Conservation (phyloP, 2,329 filamentous ascomycete genomes). For the Hyphodiscus sp. region DNA sequence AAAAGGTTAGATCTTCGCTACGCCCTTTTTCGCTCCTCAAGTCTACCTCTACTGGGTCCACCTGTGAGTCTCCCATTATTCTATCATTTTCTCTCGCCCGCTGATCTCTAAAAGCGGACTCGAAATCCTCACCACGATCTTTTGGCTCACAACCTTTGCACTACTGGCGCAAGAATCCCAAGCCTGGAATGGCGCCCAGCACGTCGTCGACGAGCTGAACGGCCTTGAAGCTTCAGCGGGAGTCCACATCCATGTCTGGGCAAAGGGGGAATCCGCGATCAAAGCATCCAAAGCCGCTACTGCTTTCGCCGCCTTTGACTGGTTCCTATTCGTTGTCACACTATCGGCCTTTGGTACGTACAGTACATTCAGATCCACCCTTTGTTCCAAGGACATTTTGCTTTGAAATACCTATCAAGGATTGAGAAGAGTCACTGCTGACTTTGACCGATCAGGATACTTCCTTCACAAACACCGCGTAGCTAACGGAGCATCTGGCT, state of each 20-base stretch:
- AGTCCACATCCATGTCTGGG: background rate
- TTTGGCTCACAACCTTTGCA: slow-evolving; percentile 11
- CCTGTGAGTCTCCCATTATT: background rate
- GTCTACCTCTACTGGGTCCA: slow-evolving; percentile 10
- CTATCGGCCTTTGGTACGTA: slow-evolving; percentile 6
- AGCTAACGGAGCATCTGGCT: background rate
- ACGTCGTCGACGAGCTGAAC: too few relatives aligned
- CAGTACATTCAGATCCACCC: background rate
- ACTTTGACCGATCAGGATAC: background rate
- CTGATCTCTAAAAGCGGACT: background rate
- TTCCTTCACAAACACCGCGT: slow-evolving; percentile 4
- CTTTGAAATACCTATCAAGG: too few relatives aligned
- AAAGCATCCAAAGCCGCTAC: slow-evolving; percentile 2
- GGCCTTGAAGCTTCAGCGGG: background rate
- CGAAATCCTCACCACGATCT: slow-evolving; percentile 4
- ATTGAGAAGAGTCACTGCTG: background rate
- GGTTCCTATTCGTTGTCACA: slow-evolving; percentile 5
- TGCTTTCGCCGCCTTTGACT: slow-evolving; percentile 5
- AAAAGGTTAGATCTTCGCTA: slow-evolving; percentile 2
- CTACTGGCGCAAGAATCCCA: slow-evolving; percentile 7
- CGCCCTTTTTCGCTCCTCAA: slow-evolving; percentile 4
- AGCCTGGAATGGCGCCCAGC: background rate
- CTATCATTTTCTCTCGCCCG: too few relatives aligned
- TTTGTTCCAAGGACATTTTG: too few relatives aligned
- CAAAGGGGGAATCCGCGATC: background rate